These are phyloP conservation scores for Nemania diffusa DNA, from an alignment of 2,329 filamentous ascomycete genomes.

Conservation along the genomic window DNA sequence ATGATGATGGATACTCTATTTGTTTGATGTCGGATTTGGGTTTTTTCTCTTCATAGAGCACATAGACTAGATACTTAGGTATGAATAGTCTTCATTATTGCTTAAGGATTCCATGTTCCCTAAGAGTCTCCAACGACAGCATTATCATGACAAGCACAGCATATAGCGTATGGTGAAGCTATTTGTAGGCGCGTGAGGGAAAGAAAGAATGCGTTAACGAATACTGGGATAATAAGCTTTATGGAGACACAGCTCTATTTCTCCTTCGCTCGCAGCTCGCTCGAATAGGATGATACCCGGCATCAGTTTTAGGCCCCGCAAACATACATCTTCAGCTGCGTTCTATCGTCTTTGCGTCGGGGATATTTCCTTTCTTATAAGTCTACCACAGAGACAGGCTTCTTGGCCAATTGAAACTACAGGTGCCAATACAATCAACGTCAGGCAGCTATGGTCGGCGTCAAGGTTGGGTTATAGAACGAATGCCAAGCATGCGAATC, in stretches of 20 bases:
- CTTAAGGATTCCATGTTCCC: not conserved
- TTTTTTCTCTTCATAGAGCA: constrained; percentile 3
- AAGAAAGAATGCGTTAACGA: not conserved
- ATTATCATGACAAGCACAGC: not conserved
- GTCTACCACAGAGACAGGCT: not conserved
- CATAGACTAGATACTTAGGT: not conserved
- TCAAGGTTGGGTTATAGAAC: not conserved
- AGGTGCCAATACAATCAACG: not conserved
- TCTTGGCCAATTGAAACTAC: not conserved
- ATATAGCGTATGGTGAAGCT: no score
- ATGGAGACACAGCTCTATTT: not conserved
- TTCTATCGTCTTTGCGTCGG: constrained; percentile 1
- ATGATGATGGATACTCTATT: constrained; percentile 17
- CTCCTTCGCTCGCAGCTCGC: not conserved
- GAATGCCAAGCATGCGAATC: not conserved
- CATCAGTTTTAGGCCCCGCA: not conserved
- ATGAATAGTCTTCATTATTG: not conserved
- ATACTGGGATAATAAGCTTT: not conserved
- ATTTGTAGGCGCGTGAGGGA: not conserved
- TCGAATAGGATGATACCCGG: not conserved
- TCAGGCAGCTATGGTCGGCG: not conserved
- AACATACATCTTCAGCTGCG: constrained; percentile 21
- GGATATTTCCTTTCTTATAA: constrained; percentile 19
- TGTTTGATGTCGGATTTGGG: not conserved
- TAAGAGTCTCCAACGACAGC: not conserved